Base-by-base conservation (phyloP, 441 rosid genomes). In the Syzygium malaccense region DNA sequence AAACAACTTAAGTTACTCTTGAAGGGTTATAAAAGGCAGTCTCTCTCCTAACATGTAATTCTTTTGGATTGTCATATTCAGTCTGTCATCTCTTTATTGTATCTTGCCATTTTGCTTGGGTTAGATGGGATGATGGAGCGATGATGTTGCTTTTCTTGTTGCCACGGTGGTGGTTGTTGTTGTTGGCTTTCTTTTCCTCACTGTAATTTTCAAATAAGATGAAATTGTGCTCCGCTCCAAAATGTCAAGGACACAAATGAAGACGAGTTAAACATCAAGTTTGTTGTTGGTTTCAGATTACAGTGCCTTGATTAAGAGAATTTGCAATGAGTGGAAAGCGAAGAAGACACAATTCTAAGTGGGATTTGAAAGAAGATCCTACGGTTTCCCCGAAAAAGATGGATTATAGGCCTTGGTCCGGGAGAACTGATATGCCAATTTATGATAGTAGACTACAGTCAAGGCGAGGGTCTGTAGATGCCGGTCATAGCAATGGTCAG, bases 331-430 rank as follows among this genome's bases (percentile, higher is more conserved):
- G 98, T 85, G 93, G 95, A 55, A 91, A 94, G 84, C 92, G 94
- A 91, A 92, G 95, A 90, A 95, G 94, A 89, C 95, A 94, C 55
- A 85, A 68, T 92, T 97, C 99, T 23, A 95, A 96, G 88, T 97
- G 98, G 99, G 98, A 98, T 93, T 87, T 92, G 88, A 94, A 94
- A 88, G 98, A 95, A 91, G 98, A 93, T 56, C 91, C 92, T 89
- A 94, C 88, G n/a, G 87, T 88, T 90, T 89, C 95, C 71, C 90
- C 75, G 45, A 94, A 93, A 86, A 92, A 88, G 88, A 78, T 87
- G 62, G 92, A 88, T 75, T 95, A 90, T 9, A 87, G 62, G 62
- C 85, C 89, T 89, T 91, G 93, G 94, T 85, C 88, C 32, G 94
- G 90, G 84, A 96, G 93, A 90, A 90, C 95, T 66, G 92, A 90